These are phyloP conservation scores for Amoeboaphelidium protococcarum DNA, from an alignment of 371 early-diverging fungal genomes.

Conservation along the genomic window DNA sequence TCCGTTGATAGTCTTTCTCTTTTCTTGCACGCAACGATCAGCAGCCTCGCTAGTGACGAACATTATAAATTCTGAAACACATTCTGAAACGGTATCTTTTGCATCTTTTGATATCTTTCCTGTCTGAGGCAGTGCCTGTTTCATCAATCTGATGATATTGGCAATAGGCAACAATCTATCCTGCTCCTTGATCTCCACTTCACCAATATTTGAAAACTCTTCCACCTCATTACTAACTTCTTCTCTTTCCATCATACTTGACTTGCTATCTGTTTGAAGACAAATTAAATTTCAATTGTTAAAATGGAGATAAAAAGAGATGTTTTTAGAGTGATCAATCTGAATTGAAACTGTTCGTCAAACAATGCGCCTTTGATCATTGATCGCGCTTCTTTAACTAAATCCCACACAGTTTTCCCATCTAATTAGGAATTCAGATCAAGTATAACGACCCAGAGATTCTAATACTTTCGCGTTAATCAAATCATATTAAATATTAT, in stretches of 20 bases:
- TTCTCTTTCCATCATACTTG: background rate
- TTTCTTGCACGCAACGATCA: constrained; percentile 82
- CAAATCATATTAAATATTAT: no score
- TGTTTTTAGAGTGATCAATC: background rate
- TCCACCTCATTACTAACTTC: background rate
- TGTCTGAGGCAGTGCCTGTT: constrained; percentile 82
- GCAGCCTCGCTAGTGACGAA: constrained; percentile 96
- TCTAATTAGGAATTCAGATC: no score
- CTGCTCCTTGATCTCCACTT: constrained; percentile 50
- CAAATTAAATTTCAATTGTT: background rate
- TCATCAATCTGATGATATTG: constrained; percentile 97
- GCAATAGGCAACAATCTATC: constrained; percentile 88
- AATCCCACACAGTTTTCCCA: no score
- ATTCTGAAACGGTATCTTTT: constrained; percentile 94
- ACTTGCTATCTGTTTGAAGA: background rate
- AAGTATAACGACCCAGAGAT: no score
- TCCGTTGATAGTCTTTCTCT: constrained; percentile 96
- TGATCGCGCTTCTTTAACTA: no score
- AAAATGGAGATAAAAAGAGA: background rate
- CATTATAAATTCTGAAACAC: constrained; percentile 97
- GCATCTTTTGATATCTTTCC: constrained; percentile 98
- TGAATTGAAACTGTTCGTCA: background rate
- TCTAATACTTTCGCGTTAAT: no score
- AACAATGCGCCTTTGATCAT: background rate
- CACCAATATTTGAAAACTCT: no score